Evolutionary conservation across 441 rosid genomes (phyloP), one percentile per base, ranked within the genome.

Genomic region (Euphorbia schlechtendalii): DNA sequence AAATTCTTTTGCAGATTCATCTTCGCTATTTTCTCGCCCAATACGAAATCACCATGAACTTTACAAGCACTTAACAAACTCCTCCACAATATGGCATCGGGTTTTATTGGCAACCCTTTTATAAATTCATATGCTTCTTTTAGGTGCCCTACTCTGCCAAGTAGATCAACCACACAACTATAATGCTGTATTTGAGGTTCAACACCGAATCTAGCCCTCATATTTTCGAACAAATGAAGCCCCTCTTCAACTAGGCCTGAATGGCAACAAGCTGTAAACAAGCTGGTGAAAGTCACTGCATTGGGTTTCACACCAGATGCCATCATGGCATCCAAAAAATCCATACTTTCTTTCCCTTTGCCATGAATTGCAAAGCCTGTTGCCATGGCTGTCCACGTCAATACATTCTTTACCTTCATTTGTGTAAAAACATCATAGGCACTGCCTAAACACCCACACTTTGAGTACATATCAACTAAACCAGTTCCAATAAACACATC

Each of bases 121-220:
- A 86, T 79, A 79, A 86, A 70, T 56, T 81, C 74, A 69, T 84
- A 84, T 54, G 97, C 92, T 62, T 74, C 82, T 53, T 73, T 68
- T 59, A 88, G 74, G 76, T 69, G 66, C 43, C 93, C 96, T 0
- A 87, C 81, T n/a, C 88, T 82, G 45, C 97, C 86, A 14, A 88
- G 80, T 59, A 90, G 96, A 78, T 90, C 93, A 61, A 90, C 94
- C 51, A 90, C 81, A 76, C 97, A 90, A 22, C 94, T 78, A 17
- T 84, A 88, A 60, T 91, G 97, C 71, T 84, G 89, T 64, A 88
- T 40, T 56, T 81, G 81, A 20, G 92, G 96, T 46, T 82, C 83
- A n/a, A 85, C 67, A 13, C 80, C 70, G n/a, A 80, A 90, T 56
- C 79, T 77, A 7, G 20, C 66, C 43, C 59, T 68, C 96, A 88